phyloP scores from a whole-genome alignment of 495 filamentous ascomycete genomes.

The Neurospora intermedia region DNA sequence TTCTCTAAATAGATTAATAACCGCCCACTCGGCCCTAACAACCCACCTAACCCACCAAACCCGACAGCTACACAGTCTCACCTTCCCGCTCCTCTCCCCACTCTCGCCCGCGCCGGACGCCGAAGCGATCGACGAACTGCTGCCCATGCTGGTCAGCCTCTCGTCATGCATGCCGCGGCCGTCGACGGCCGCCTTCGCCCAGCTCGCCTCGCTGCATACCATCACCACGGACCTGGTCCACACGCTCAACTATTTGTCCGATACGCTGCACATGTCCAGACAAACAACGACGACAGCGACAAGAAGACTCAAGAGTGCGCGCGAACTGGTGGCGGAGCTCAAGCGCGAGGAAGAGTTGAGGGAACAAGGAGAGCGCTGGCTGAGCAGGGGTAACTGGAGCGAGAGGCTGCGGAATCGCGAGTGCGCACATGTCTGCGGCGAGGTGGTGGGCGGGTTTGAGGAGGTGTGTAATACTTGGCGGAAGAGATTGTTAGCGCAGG shows the following conservation, averaged over 20 bases:
- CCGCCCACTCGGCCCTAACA: constrained; percentile 74
- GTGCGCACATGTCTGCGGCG: constrained; percentile 65
- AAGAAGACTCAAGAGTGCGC: constrained; percentile 60
- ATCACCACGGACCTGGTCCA: constrained; percentile 66
- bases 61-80: constrained; percentile 67
- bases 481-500: constrained; percentile 38
- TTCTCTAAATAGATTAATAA: constrained; percentile 54
- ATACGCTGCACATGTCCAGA: constrained; percentile 87
- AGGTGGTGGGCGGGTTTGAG: constrained; percentile 88
- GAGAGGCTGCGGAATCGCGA: constrained; percentile 61
- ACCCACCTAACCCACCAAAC: constrained; percentile 80
- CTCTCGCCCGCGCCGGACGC: constrained; percentile 39
- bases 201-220: constrained; percentile 47
- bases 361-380: constrained; percentile 71
- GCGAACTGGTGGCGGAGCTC: constrained; percentile 74
- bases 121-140: constrained; percentile 54
- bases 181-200: constrained; percentile 44
- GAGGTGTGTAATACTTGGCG: constrained; percentile 59
- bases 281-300: constrained; percentile 74
- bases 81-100: constrained; percentile 59
- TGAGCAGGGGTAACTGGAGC: constrained; percentile 72
- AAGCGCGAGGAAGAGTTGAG: constrained; percentile 66
- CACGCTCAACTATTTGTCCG: constrained; percentile 75
- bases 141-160: constrained; percentile 49
- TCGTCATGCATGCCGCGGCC: constrained; percentile 45